Evolutionary conservation across 2,329 filamentous ascomycete genomes (phyloP).

Genomic region (Metarhizium robertsii): DNA sequence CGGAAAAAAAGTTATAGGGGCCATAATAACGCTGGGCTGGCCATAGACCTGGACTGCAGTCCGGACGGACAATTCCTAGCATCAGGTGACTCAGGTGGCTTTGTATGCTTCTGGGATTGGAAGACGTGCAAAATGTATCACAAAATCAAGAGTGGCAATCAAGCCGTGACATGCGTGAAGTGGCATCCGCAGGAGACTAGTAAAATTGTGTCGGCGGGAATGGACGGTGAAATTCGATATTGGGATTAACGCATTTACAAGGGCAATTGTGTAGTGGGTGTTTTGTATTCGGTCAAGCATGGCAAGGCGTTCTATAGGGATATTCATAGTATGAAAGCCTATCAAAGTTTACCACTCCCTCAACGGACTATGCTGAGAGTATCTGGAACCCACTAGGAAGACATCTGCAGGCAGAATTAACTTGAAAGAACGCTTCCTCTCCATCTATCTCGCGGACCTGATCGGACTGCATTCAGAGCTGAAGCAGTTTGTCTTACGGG

Average conservation of each 20-base stretch:
- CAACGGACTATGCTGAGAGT: no score
- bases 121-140: slow-evolving; percentile 99
- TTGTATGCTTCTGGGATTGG: slow-evolving; percentile 97
- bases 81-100: slow-evolving; percentile 80
- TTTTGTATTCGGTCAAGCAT: background rate
- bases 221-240: slow-evolving; percentile 82
- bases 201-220: slow-evolving; percentile 82
- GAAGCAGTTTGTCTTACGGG: no score
- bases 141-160: slow-evolving; percentile 80
- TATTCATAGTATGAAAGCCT: background rate
- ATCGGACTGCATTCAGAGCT: no score
- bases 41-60: slow-evolving; percentile 78
- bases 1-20: slow-evolving; percentile 93
- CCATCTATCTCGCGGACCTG: no score
- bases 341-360: background rate
- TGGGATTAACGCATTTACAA: slow-evolving; percentile 60
- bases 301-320: background rate
- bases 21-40: slow-evolving; percentile 92
- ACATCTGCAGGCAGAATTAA: background rate
- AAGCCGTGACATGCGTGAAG: slow-evolving; percentile 74
- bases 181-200: slow-evolving; percentile 98
- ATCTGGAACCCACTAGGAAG: background rate
- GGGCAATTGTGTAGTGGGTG: background rate
- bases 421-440: no score
- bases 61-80: slow-evolving; percentile 89